A percentile compares a stretch with the other conserved stretches of the same genome.
These are phyloP conservation scores for Russula lepida DNA, from an alignment of 768 basidiomycete species.

Conservation along the genomic window DNA sequence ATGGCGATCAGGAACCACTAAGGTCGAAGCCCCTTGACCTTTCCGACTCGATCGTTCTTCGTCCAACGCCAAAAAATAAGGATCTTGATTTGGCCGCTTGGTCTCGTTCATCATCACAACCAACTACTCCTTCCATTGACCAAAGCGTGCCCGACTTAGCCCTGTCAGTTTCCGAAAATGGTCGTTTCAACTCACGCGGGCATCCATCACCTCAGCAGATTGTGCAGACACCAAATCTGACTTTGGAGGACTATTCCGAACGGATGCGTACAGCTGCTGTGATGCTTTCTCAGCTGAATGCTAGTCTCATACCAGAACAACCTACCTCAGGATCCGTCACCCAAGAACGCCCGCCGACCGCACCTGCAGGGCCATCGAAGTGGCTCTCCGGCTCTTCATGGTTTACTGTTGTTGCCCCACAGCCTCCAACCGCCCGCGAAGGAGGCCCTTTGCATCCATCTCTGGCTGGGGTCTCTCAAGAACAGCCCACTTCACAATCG, in stretches of 20 bases:
- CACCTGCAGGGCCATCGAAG: slow-evolving; percentile 20
- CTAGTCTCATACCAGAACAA: slow-evolving; percentile 57
- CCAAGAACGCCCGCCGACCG: slow-evolving; percentile 12
- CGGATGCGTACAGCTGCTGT: slow-evolving; percentile 98
- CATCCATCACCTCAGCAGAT: slow-evolving; percentile 10
- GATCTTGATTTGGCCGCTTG: slow-evolving; percentile 82
- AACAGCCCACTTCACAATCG: slow-evolving; percentile 9
- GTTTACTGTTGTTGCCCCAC: slow-evolving; percentile 21
- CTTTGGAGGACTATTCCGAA: slow-evolving; percentile 95
- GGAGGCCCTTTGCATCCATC: slow-evolving; percentile 28
- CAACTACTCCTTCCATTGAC: slow-evolving; percentile 40
- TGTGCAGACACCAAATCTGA: slow-evolving; percentile 34
- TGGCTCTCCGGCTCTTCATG: slow-evolving; percentile 28
- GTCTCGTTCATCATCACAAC: slow-evolving; percentile 47
- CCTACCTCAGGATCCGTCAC: slow-evolving; percentile 22
- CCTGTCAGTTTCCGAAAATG: not conserved
- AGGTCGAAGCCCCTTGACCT: slow-evolving; percentile 66
- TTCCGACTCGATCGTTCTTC: slow-evolving; percentile 77
- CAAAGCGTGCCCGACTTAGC: not conserved
- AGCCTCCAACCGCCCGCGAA: slow-evolving; percentile 11
- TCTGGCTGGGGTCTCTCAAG: slow-evolving; percentile 23
- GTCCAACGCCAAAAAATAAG: slow-evolving; percentile 76
- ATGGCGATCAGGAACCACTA: slow-evolving; percentile 69
- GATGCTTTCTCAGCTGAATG: slow-evolving; percentile 95
- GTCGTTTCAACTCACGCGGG: slow-evolving; percentile 8